Conservation (phyloP, 2,329 filamentous ascomycete species). For the Diplodia scrobiculata region DNA sequence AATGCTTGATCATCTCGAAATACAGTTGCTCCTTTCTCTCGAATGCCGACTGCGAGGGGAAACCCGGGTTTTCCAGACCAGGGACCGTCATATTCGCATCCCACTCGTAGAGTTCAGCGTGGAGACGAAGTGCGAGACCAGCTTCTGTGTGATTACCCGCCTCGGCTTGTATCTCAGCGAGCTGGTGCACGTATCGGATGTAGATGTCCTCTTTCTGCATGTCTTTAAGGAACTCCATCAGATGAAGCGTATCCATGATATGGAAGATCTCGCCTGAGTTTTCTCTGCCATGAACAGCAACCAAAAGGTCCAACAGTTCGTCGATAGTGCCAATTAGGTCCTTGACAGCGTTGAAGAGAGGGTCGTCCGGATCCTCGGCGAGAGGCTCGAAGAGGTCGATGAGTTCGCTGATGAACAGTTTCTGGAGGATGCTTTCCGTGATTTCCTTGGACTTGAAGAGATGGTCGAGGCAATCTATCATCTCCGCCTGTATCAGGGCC, state of each 20-base stretch:
- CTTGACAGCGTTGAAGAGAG: conserved; percentile 73
- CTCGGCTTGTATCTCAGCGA: conserved; percentile 74
- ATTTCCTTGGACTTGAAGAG: conserved; percentile 87
- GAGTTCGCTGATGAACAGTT: conserved; percentile 86
- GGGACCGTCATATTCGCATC: conserved; percentile 69
- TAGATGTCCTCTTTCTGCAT: conserved; percentile 98
- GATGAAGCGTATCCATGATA: conserved; percentile 81
- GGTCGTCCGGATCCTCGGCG: conserved; percentile 66
- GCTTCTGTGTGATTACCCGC: conserved; percentile 82
- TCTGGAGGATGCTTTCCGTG: conserved; percentile 86
- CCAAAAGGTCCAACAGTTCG: conserved; percentile 85
- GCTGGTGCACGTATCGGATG: conserved; percentile 90
- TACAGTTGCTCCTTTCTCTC: conserved; percentile 91
- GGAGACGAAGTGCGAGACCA: conserved; percentile 82
- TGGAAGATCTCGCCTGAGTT: conserved; percentile 72
- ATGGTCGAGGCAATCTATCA: conserved; percentile 88
- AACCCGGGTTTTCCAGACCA: conserved; percentile 70
- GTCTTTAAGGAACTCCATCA: conserved; percentile 96
- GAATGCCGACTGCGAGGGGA: conserved; percentile 82
- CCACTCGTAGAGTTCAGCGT: conserved; percentile 93
- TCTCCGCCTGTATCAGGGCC: conserved; percentile 87
- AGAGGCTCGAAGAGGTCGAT: conserved; percentile 76
- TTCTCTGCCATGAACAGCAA: conserved; percentile 81
- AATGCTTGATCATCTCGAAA: conserved; percentile 92
- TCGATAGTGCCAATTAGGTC: conserved; percentile 82